Evolutionary conservation across 208 protist genomes (phyloP).

Genomic region (Crithidia sp.): DNA sequence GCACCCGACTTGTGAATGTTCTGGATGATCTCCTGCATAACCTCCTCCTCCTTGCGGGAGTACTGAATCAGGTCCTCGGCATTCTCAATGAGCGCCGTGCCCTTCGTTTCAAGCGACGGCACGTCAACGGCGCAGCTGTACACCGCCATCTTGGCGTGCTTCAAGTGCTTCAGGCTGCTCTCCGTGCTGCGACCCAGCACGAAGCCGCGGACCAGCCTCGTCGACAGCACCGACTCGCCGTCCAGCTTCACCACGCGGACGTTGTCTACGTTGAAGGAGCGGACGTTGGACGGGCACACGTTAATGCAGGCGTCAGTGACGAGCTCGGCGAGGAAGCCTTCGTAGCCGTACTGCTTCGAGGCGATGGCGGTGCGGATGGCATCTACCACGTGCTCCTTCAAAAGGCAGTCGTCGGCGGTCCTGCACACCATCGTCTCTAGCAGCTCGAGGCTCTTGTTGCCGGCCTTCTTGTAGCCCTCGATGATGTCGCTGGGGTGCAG

Average conservation of each 20-base stretch:
- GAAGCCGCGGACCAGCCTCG: conserved; percentile 96
- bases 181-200: conserved; percentile 95
- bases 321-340: conserved; percentile 94
- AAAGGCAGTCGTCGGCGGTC: conserved; percentile 84
- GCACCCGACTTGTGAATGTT: conserved; percentile 96
- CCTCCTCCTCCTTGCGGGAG: conserved; percentile 96
- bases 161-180: conserved; percentile 92
- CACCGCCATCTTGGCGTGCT: conserved; percentile 98
- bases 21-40: conserved; percentile 97
- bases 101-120: conserved; percentile 98
- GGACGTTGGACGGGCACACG: conserved; percentile 96
- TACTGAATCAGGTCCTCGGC: conserved; percentile 98
- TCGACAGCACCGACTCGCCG: conserved; percentile 95
- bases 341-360: conserved; percentile 98
- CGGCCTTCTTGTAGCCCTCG: conserved; percentile 97
- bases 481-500: conserved; percentile 99
- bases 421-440: conserved; percentile 74
- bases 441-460: conserved; percentile 92
- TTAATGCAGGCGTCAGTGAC: conserved; percentile 97
- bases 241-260: conserved; percentile 99
- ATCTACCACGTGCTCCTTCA: conserved; percentile 76
- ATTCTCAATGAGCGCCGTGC: conserved; percentile 97
- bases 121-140: conserved; percentile 98
- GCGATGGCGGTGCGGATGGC: conserved; percentile 89
- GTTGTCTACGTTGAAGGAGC: conserved; percentile 99